Evolutionary conservation across 805 yeast species (phyloP).

Genomic region (Teunomyces panamensis): DNA sequence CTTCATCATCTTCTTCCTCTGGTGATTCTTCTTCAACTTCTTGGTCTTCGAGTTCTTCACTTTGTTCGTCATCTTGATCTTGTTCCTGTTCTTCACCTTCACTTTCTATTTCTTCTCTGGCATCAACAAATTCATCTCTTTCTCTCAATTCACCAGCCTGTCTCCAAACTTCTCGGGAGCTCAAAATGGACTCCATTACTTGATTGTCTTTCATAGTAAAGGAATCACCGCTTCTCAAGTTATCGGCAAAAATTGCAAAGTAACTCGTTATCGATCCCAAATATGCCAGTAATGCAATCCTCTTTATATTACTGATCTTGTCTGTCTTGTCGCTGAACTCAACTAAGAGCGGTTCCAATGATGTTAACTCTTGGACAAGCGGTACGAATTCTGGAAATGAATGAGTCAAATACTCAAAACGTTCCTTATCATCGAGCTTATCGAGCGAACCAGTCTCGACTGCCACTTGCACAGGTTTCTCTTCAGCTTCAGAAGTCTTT

Average conservation of each 20-base stretch:
- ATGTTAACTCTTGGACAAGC: conserved; percentile 57
- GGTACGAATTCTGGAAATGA: conserved; percentile 85
- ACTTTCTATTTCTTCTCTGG: conserved; percentile 2
- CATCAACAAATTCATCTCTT: neutral
- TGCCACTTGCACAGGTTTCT: conserved; percentile 16
- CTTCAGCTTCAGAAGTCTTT: conserved; percentile 48
- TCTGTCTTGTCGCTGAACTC: conserved; percentile 10
- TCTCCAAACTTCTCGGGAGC: conserved; percentile 85
- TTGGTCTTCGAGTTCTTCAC: conserved; percentile 17
- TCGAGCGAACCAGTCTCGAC: conserved; percentile 10
- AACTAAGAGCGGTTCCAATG: conserved; percentile 41
- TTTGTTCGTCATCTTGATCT: neutral
- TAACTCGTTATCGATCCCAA: conserved; percentile 76
- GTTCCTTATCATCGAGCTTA: conserved; percentile 49
- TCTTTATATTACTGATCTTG: conserved; percentile 45
- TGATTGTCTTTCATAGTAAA: conserved; percentile 80
- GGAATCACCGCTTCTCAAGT: conserved; percentile 51
- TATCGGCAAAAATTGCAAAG: conserved; percentile 67
- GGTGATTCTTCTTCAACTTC: conserved; percentile 21
- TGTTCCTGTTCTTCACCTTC: neutral
- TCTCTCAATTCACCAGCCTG: conserved; percentile 62
- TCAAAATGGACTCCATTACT: conserved; percentile 81
- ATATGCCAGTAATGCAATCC: conserved; percentile 72
- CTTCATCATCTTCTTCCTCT: conserved; percentile 14
- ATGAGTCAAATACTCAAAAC: conserved; percentile 51